Percentiles rank a stretch among this genome's conserved stretches.
phyloP scores from a whole-genome alignment of 1,284 basidiomycete genomes.

The Pulveroboletus sp. region DNA sequence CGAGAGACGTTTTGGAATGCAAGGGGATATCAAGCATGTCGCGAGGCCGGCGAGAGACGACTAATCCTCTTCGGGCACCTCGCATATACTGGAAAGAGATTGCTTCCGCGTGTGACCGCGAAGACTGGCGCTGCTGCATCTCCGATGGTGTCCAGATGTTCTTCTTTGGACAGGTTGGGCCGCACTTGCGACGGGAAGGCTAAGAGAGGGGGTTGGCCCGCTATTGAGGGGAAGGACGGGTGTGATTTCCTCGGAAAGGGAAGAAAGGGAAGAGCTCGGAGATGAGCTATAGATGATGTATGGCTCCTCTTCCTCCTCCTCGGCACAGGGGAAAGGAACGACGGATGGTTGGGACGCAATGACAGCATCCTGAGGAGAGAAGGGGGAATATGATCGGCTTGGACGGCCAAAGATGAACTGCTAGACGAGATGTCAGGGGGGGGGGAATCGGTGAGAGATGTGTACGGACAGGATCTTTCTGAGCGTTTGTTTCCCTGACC shows the following conservation, averaged over 20 bases:
- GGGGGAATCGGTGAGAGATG: background rate
- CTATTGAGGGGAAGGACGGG: constrained; percentile 29
- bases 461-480: constrained; percentile 27
- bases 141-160: constrained; percentile 31
- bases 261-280: constrained; percentile 37
- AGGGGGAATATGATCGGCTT: constrained; percentile 10
- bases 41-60: background rate
- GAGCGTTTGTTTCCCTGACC: constrained; percentile 37
- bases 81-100: constrained; percentile 37
- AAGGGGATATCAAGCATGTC: background rate
- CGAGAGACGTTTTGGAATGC: background rate
- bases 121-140: constrained; percentile 38
- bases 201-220: constrained; percentile 14
- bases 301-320: constrained; percentile 36
- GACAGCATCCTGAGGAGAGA: constrained; percentile 15
- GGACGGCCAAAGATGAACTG: constrained; percentile 28
- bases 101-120: constrained; percentile 34
- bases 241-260: constrained; percentile 35
- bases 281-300: constrained; percentile 40
- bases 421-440: background rate
- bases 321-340: constrained; percentile 33
- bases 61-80: constrained; percentile 38
- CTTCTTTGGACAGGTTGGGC: constrained; percentile 22
- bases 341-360: constrained; percentile 18
- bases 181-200: constrained; percentile 5